phyloP scores from a whole-genome alignment of 2,329 filamentous ascomycete genomes.

The Clonostachys rosea region DNA sequence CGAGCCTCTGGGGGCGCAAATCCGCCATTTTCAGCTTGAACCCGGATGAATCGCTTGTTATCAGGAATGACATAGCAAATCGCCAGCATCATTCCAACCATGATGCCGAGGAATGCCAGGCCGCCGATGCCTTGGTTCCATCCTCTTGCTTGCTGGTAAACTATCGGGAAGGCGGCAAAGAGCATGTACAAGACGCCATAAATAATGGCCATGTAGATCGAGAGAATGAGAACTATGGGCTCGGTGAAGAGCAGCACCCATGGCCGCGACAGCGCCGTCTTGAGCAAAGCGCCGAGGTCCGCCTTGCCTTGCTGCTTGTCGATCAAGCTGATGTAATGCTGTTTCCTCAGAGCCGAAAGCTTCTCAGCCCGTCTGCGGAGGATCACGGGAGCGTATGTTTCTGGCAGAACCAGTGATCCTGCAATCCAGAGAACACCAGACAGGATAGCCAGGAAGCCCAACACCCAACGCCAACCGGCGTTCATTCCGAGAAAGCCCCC shows the following conservation, averaged over 20 bases:
- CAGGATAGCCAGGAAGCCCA: constrained; percentile 51
- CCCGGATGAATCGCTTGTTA: constrained; percentile 37
- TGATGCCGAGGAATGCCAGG: constrained; percentile 54
- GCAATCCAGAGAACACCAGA: constrained; percentile 46
- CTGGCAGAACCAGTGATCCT: constrained; percentile 36
- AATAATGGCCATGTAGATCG: constrained; percentile 52
- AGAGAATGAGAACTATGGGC: constrained; percentile 55
- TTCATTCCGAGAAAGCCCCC: constrained; percentile 53
- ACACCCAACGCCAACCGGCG: constrained; percentile 54
- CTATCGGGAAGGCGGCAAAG: constrained; percentile 44
- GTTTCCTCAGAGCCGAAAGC: constrained; percentile 40
- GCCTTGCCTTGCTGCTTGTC: constrained; percentile 27
- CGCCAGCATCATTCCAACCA: constrained; percentile 51
- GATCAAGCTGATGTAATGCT: constrained; percentile 42
- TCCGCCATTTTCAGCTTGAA: constrained; percentile 3
- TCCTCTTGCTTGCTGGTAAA: constrained; percentile 47
- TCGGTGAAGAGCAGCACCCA: constrained; percentile 57
- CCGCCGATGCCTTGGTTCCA: constrained; percentile 48
- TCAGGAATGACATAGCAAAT: constrained; percentile 37
- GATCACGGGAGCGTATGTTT: constrained; percentile 49
- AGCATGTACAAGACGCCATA: constrained; percentile 44
- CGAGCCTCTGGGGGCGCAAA: constrained; percentile 43
- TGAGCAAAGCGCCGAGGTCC: constrained; percentile 30
- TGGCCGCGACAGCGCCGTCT: constrained; percentile 48
- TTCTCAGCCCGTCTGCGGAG: constrained; percentile 38